Evolutionary conservation across 805 yeast species (phyloP), one percentile per base, ranked within the genome.

Genomic region (Candida corydali): DNA sequence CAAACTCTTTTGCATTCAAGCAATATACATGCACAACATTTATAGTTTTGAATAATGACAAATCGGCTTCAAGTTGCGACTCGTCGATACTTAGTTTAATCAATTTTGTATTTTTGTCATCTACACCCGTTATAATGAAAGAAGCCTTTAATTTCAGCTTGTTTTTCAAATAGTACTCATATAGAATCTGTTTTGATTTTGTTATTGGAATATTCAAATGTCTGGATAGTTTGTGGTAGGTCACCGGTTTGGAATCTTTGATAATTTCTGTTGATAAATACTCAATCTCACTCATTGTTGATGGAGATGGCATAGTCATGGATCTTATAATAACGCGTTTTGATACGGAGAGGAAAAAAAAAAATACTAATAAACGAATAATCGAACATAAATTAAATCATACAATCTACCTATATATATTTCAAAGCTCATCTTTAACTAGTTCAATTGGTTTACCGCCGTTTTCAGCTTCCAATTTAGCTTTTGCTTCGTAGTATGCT

Each of bases 171-270:
- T 63, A 69, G 47, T 60, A 75, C 3, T 61, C 51, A 41, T 55
- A 55, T 18, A 75, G 57, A 5, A 63, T 37, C 17, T 37, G 44
- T 45, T 73, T 75, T 11, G 79, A 64, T 23, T 57, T 58, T 16
- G 49, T 32, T 2, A 57, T 61, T 32, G 67, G 63, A 8, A 73
- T 50, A n/a, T 52, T 51, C 35, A 70, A 46, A 6, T 55, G 57
- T 30, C 76, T 54, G 3, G 76, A 56, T 6, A 72, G 54, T 6
- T 63, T 50, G 32, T 64, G 65, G 44, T 69, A 75, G 1, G 73
- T 70, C 29, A 69, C 65, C 17, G 54, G 51, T 22, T 41, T 42
- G 15, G 47, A 43, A 3, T 51, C 37, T 35, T 50, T 45, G 39
- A 58, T 46, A 12, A 61, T 32, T 30, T 47, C 50, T n/a, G 41